Evolutionary conservation across 1,139 yeast genomes (phyloP).

Genomic region (Blastobotrys malaysiensis): DNA sequence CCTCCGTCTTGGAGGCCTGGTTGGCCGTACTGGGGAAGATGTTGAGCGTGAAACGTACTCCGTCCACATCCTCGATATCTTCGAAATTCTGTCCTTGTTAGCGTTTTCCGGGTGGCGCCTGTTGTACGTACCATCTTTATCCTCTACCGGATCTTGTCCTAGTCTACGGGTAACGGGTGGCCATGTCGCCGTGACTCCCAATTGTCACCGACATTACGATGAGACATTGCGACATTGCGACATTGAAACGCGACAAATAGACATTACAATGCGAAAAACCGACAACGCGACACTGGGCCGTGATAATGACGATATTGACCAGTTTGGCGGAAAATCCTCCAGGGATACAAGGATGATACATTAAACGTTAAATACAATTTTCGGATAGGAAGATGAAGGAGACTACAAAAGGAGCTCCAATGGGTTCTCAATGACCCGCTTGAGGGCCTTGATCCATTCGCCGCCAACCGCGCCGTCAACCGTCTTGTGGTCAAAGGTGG

Average conservation of each 20-base stretch:
- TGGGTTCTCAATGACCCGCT: conserved; percentile 91
- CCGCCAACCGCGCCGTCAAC: conserved; percentile 98
- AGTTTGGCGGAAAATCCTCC: no score
- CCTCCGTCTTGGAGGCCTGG: conserved; percentile 52
- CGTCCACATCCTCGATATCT: conserved; percentile 58
- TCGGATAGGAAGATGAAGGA: not conserved
- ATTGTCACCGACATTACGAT: no score
- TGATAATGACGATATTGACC: no score
- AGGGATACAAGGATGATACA: not conserved
- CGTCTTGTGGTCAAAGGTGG: conserved; percentile 96
- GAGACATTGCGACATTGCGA: not conserved
- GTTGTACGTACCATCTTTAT: not conserved
- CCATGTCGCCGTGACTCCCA: no score
- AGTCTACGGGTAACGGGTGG: not conserved
- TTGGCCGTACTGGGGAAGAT: conserved; percentile 54
- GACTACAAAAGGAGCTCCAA: conserved; percentile 76
- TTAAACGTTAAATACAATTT: not conserved
- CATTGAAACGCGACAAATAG: not conserved
- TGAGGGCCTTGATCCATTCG: conserved; percentile 90
- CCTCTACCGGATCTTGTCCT: not conserved
- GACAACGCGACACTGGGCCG: no score
- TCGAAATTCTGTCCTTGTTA: conserved; percentile 43
- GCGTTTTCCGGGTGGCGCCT: not conserved
- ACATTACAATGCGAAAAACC: no score
- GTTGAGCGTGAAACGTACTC: conserved; percentile 66